phyloP scores from a whole-genome alignment of 768 basidiomycete genomes.

The Mycena haematopus region DNA sequence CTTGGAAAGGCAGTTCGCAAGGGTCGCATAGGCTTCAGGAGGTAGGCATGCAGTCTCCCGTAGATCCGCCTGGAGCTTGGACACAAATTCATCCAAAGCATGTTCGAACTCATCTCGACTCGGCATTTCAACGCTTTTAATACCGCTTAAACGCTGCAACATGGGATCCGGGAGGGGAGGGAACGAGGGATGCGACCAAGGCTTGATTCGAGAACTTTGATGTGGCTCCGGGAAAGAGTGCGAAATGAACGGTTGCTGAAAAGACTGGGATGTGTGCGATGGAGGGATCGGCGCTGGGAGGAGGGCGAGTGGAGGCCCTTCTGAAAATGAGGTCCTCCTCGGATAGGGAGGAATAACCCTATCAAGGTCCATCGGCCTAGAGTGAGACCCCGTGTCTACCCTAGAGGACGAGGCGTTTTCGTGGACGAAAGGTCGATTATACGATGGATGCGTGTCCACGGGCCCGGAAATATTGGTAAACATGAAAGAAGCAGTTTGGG shows the following conservation, averaged over 20 bases:
- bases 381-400: not conserved
- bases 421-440: conserved; percentile 26
- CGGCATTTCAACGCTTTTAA: conserved; percentile 68
- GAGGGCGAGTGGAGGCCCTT: conserved; percentile 33
- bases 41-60: conserved; percentile 66
- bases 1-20: conserved; percentile 54
- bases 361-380: conserved; percentile 21
- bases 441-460: conserved; percentile 9
- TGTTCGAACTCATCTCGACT: conserved; percentile 59
- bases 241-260: conserved; percentile 51
- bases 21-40: conserved; percentile 58
- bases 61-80: conserved; percentile 58
- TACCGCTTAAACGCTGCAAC: conserved; percentile 56
- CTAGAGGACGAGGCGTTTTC: conserved; percentile 18
- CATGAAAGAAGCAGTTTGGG: conserved; percentile 31
- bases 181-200: conserved; percentile 66
- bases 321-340: conserved; percentile 14
- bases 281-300: conserved; percentile 34
- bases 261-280: conserved; percentile 17
- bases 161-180: conserved; percentile 65
- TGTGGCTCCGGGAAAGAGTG: conserved; percentile 46
- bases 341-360: conserved; percentile 8
- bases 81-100: conserved; percentile 53
- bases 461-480: conserved; percentile 29
- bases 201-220: conserved; percentile 54